Evolutionary conservation across 495 filamentous ascomycete genomes (phyloP), one percentile per base, ranked within the genome.

Genomic region (Echria macrotheca): DNA sequence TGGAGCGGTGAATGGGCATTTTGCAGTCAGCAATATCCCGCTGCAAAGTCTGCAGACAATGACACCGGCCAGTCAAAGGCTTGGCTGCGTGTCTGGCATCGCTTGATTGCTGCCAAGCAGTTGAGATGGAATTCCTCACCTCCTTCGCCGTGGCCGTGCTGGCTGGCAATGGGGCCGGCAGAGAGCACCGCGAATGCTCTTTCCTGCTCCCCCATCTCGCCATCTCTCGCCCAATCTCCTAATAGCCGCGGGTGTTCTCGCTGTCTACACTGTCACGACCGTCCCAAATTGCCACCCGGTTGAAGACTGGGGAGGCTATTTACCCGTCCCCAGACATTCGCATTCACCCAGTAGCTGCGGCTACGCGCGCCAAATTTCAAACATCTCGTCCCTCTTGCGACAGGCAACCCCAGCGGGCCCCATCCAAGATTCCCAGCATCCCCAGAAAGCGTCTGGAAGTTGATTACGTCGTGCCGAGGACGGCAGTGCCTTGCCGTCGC

Each of bases 341-440:
- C 63, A 61, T 66, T 64, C 60, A 64, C 58, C 60, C 60, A 64
- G 52, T 46, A 43, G 51, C 59, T 58, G 62, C 62, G 60, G 60
- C 53, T 63, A 61, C 62, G 54, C 60, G 60, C 53, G 53, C 62
- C 57, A 58, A 49, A 54, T 59, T 55, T 44, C 53, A 50, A 57
- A 53, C 55, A 57, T 40, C 36, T 52, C 26, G 26, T 43, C 43
- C 43, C 51, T 50, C 45, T 44, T 46, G 39, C 44, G 39, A 50
- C 44, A 52, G 44, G 53, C 46, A 39, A 50, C 35, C 19, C 46
- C n/a, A 37, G 39, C 35, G 39, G 47, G 43, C 44, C 45, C 25
- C 29, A 26, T 50, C 40, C 32, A 46, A 41, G 40, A 14, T 52
- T 40, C 24, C 26, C 32, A 29, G 21, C 46, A 43, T 40, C 29